Base-by-base conservation (phyloP, 139 green algal genomes). In the Chlorella sorokiniana region DNA sequence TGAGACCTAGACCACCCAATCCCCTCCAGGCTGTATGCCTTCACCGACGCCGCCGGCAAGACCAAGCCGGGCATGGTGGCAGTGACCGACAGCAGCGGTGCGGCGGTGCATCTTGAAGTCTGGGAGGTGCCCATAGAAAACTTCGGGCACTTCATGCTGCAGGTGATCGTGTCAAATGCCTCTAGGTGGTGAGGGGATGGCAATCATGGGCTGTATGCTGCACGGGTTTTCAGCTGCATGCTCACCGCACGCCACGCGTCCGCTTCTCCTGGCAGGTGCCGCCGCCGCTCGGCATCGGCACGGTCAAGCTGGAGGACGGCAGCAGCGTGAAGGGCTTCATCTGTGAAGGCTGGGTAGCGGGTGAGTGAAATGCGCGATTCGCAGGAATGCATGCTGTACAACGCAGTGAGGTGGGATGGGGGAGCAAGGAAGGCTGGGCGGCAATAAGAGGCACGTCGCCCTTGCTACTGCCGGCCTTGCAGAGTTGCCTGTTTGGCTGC, bases 271-370 rank as follows among this genome's bases (percentile, higher is more conserved):
- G 75, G 42, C 69, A 86, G 73, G 65, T 89, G 44, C 85, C 85
- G 64, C 69, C 87, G 4, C 91, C 91, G 2, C 85, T 94, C 11
- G 88, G 76, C 61, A 91, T 95, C 73, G 91, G 91, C 31, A 90
- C 89, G 18, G 89, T 95, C 25, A 61, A 91, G 56, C 83, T 95
- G 8, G 89, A 94, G 20, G 91, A 93, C 48, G 90, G 87, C 14
- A 83, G 56, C 51, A 72, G 69, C 27, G 91, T 94, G 0, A 93
- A 95, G 56, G 91, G 91, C 27, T 95, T 95, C 61, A 79, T 95
- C 8, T 90, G 91, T 16, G 91, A 94, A 63, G 54, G 62, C 0
- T 93, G 92, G 67, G 85, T 89, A 16, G 82, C 62, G 37, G 70
- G 76, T 64, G 42, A 11, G 67, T 33, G 11, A 40, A 16, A n/a